Evolutionary conservation across 1,284 basidiomycete species (phyloP), one percentile per base, ranked within the genome.

Genomic region (Leucoagaricus sp.): DNA sequence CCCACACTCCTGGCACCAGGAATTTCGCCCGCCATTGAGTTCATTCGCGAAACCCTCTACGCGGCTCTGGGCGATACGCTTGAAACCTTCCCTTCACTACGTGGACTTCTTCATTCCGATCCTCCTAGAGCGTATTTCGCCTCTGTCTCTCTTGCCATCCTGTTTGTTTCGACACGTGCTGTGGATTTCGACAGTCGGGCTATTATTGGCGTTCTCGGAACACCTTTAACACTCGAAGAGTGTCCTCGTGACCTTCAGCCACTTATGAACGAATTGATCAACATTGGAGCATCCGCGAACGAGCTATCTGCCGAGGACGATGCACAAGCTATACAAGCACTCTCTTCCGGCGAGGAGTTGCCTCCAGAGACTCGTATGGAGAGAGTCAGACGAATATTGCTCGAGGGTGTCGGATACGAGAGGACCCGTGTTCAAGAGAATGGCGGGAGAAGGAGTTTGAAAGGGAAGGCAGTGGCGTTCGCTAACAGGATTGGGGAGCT

Each of bases 41-140:
- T 88, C 65, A 91, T 93, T 58, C 86, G 91, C 29, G 90, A 93
- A 68, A 92, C 90, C 0, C 79, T 93, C 4, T 93, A 92, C 69
- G 89, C 90, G 0, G 82, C 87, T 0, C 75, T 93, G 7, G 88
- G 79, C 0, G 88, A 90, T 59, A 84, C 82, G 1, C 75, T 93
- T 47, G 78, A 82, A 46, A 72, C 73, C 2, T 77, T 76, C 15
- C 78, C 80, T 0, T 72, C 77, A 5, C 75, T 93, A 7, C 78
- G 79, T 3, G 58, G 64, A 0, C 75, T 87, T 6, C 77, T 93
- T 58, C 73, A 72, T n/a, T 63, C 65, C 10, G 88, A 92, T 64
- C 83, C 85, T 0, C 72, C 86, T 0, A 79, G 87, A 19, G 89
- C 89, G 0, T 93, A 92, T 75, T 93, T 90, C 64, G 84, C 86